Evolutionary conservation across 345 rosid species (phyloP).

Genomic region (Salix exigua): DNA sequence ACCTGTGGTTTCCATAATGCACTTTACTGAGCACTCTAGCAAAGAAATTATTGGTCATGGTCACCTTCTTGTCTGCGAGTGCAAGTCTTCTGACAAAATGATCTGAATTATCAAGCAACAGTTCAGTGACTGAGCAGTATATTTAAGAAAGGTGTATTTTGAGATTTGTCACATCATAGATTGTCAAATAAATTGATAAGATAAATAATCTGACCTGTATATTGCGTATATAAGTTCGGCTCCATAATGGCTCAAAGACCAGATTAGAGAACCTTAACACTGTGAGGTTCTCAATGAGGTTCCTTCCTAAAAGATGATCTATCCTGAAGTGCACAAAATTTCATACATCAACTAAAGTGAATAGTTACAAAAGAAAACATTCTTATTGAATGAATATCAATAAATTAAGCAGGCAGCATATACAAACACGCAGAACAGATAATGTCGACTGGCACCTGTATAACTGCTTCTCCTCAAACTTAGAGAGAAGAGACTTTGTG

Average conservation of each 20-base stretch:
- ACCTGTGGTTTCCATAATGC: slow-evolving; percentile 6
- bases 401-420: background rate
- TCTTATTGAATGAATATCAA: background rate
- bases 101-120: slow-evolving; percentile 41
- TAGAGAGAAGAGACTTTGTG: slow-evolving; percentile 58
- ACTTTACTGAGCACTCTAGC: slow-evolving; percentile 4
- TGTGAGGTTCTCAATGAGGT: slow-evolving; percentile 71
- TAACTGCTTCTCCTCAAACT: slow-evolving; percentile 60
- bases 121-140: slow-evolving; percentile 11
- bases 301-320: slow-evolving; percentile 71
- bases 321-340: slow-evolving; percentile 45
- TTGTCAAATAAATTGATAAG: background rate
- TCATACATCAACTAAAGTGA: slow-evolving; percentile 5
- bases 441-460: slow-evolving; percentile 46
- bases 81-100: slow-evolving; percentile 56
- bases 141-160: slow-evolving; percentile 3
- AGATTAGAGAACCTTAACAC: slow-evolving; percentile 71
- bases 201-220: slow-evolving; percentile 42
- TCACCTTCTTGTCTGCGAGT: slow-evolving; percentile 47
- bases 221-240: slow-evolving; percentile 55
- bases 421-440: background rate
- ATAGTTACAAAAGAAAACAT: background rate
- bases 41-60: background rate
- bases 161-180: background rate
- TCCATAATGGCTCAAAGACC: slow-evolving; percentile 78